Conservation (phyloP, 78 protist species). For the Dictyostelium brefeldianum region DNA sequence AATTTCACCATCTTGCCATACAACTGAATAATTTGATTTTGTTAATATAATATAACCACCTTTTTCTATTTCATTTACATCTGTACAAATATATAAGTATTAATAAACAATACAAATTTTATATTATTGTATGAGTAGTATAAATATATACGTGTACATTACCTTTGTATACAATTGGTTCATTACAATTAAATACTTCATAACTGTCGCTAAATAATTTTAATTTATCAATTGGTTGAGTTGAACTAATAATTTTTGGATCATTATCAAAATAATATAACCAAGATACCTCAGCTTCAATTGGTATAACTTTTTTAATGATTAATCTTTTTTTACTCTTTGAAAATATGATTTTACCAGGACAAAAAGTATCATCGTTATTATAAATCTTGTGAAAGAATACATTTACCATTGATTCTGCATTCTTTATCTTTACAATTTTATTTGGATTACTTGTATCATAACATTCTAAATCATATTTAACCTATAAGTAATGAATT, state of each 20-base stretch:
- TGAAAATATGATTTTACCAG: not conserved
- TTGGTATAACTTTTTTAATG: not conserved
- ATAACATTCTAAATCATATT: not conserved
- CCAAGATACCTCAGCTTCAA: not conserved
- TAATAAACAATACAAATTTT: no score
- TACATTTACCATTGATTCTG: not conserved
- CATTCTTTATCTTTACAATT: conserved; percentile 6
- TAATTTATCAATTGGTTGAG: conserved; percentile 10
- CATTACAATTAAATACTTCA: not conserved
- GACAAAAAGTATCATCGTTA: conserved; percentile 6
- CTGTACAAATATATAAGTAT: no score
- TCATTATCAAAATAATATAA: conserved; percentile 1
- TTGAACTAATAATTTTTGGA: not conserved
- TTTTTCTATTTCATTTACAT: conserved; percentile 8
- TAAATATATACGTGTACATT: no score
- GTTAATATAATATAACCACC: conserved; percentile 54
- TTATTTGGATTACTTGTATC: not conserved
- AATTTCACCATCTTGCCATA: conserved; percentile 71
- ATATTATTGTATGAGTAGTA: no score
- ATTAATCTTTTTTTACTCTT: conserved; percentile 3
- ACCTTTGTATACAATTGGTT: conserved; percentile 25
- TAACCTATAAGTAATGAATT: not conserved
- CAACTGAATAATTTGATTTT: not conserved
- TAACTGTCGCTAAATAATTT: not conserved
- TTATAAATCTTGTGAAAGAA: conserved; percentile 5